These are phyloP conservation scores for Pseudocercospora musae DNA, from an alignment of 2,329 filamentous ascomycete species.

Conservation along the genomic window DNA sequence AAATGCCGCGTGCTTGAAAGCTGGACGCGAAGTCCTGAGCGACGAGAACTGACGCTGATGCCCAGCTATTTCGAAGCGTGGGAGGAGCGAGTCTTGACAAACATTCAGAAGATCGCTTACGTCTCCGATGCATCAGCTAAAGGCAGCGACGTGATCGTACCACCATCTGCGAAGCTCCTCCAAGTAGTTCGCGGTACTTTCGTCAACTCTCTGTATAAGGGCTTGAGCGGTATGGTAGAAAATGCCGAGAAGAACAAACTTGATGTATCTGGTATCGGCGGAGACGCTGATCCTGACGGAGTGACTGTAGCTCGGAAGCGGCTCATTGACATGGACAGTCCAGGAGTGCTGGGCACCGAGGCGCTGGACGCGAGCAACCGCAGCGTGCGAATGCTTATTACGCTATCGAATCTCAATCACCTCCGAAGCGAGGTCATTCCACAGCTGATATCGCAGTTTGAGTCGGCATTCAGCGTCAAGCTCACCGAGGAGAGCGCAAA, in stretches of 20 bases:
- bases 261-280: slow-evolving; percentile 49
- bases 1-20: slow-evolving; percentile 90
- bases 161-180: slow-evolving; percentile 80
- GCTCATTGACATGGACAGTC: slow-evolving; percentile 22
- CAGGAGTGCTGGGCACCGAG: slow-evolving; percentile 44
- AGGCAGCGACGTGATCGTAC: slow-evolving; percentile 70
- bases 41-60: slow-evolving; percentile 86
- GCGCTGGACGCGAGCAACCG: slow-evolving; percentile 52
- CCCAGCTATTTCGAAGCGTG: slow-evolving; percentile 81
- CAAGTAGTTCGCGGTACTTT: slow-evolving; percentile 91
- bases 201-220: slow-evolving; percentile 89
- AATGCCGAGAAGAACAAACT: slow-evolving; percentile 78
- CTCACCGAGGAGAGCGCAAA: slow-evolving; percentile 90
- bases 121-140: slow-evolving; percentile 69
- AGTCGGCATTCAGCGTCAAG: slow-evolving; percentile 89
- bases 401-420: slow-evolving; percentile 83
- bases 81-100: slow-evolving; percentile 74
- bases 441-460: slow-evolving; percentile 85
- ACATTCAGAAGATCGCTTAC: slow-evolving; percentile 94
- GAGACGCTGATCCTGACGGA: slow-evolving; percentile 52
- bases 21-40: slow-evolving; percentile 80
- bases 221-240: slow-evolving; percentile 91
- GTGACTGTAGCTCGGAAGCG: slow-evolving; percentile 36
- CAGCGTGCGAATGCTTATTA: slow-evolving; percentile 79
- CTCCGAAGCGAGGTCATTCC: slow-evolving; percentile 81